These are phyloP conservation scores for Salvia sclarea DNA, from an alignment of 305 asterid genomes.

Conservation along the genomic window DNA sequence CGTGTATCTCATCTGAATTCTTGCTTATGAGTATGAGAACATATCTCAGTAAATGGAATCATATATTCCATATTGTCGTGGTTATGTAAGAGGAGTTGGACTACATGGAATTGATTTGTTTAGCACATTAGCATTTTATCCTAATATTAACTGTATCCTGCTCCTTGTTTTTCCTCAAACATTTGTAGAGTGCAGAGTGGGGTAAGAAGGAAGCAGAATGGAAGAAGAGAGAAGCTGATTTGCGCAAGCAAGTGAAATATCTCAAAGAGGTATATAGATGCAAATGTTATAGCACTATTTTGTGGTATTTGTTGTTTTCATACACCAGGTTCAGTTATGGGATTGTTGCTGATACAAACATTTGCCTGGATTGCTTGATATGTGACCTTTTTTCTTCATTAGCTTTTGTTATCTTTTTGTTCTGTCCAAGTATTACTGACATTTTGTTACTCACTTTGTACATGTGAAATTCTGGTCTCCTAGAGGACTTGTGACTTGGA, in stretches of 20 bases:
- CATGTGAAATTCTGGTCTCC: slow-evolving; percentile 31
- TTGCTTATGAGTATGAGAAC: neutral
- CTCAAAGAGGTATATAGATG: slow-evolving; percentile 54
- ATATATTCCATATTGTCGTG: neutral
- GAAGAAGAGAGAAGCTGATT: slow-evolving; percentile 63
- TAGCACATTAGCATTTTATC: neutral
- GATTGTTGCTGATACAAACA: slow-evolving; percentile 24
- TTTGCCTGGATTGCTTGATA: slow-evolving; percentile 1
- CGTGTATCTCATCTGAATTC: neutral
- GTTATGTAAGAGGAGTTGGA: slow-evolving; percentile 1
- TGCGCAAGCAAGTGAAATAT: slow-evolving; percentile 46
- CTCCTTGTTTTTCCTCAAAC: slow-evolving; percentile 22
- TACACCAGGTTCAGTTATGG: neutral
- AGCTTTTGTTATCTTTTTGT: slow-evolving; percentile 3
- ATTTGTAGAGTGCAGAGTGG: slow-evolving; percentile 58
- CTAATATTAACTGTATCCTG: neutral
- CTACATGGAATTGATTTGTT: slow-evolving; percentile 13
- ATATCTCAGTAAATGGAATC: neutral
- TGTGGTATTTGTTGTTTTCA: neutral
- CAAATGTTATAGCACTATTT: neutral
- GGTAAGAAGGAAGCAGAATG: slow-evolving; percentile 60
- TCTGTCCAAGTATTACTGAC: slow-evolving; percentile 7
- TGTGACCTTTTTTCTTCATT: slow-evolving; percentile 14
- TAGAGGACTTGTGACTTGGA: slow-evolving; percentile 62
- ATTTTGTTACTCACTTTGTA: slow-evolving; percentile 23